These are phyloP conservation scores for Aspergillus ochraceus DNA, from an alignment of 2,329 filamentous ascomycete species.

Conservation along the genomic window DNA sequence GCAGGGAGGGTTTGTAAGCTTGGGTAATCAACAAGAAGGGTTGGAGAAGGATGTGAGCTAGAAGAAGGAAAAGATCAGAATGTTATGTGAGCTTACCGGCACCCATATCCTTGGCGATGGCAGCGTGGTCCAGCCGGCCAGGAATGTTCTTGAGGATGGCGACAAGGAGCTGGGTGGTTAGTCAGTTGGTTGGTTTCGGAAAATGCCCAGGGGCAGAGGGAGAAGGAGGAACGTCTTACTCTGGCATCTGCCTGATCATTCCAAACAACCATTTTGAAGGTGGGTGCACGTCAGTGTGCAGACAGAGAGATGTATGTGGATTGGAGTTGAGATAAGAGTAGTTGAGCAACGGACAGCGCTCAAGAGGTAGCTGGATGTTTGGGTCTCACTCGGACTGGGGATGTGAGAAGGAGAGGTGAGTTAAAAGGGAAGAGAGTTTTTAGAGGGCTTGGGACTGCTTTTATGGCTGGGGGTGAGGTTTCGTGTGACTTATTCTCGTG, in stretches of 20 bases:
- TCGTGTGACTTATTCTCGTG: too few species aligned
- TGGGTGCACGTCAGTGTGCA: not conserved
- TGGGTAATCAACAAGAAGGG: not conserved
- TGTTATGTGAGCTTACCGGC: constrained; percentile 17
- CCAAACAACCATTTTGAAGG: constrained; percentile 32
- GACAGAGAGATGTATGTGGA: not conserved
- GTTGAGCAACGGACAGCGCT: too few species aligned
- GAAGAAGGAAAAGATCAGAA: not conserved
- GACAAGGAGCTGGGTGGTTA: constrained; percentile 21
- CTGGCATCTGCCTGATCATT: constrained; percentile 27
- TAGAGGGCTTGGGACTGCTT: too few species aligned
- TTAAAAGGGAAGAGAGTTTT: too few species aligned
- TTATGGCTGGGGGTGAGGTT: too few species aligned
- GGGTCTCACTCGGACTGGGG: not conserved
- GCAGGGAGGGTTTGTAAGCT: not conserved
- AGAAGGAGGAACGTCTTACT: constrained; percentile 17
- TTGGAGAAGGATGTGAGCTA: too few species aligned
- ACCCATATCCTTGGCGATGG: constrained; percentile 25
- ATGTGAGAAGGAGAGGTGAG: not conserved
- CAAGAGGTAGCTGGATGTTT: too few species aligned
- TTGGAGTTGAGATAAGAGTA: not conserved
- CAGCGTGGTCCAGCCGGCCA: constrained; percentile 19
- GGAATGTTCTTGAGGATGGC: constrained; percentile 19
- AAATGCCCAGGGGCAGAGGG: not conserved
- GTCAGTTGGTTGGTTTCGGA: not conserved